phyloP scores from a whole-genome alignment of 2,329 filamentous ascomycete genomes.

The Metarhizium humberi region DNA sequence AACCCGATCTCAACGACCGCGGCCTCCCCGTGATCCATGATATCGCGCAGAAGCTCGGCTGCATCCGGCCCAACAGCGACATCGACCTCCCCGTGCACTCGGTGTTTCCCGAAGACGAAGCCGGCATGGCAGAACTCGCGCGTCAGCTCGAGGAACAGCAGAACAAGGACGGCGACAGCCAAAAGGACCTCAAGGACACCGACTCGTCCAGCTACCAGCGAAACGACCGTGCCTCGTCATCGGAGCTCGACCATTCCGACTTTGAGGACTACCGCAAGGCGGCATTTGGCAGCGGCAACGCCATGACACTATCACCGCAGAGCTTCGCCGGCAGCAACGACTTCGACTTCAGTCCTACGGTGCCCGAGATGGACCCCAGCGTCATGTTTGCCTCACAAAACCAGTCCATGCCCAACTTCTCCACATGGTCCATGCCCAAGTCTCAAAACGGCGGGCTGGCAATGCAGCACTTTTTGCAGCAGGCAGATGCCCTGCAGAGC shows the following conservation, averaged over 20 bases:
- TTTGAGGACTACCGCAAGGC: conserved; percentile 45
- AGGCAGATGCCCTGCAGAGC: conserved; percentile 27
- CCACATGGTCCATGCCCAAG: conserved; percentile 21
- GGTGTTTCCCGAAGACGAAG: conserved; percentile 53
- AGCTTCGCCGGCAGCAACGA: conserved; percentile 34
- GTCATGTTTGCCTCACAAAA: conserved; percentile 26
- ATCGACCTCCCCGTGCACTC: conserved; percentile 48
- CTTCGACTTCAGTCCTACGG: conserved; percentile 26
- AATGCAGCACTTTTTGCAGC: conserved; percentile 31
- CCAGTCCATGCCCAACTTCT: conserved; percentile 23
- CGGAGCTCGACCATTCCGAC: conserved; percentile 46
- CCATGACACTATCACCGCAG: conserved; percentile 41
- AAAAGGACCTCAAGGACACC: conserved; percentile 11
- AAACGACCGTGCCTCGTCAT: conserved; percentile 39
- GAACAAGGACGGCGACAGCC: conserved; percentile 29
- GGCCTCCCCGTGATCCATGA: conserved; percentile 56
- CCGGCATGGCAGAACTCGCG: conserved; percentile 46
- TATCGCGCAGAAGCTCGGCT: conserved; percentile 54
- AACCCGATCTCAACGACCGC: conserved; percentile 53
- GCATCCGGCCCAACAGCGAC: conserved; percentile 53
- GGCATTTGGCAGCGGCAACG: conserved; percentile 30
- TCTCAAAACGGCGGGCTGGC: conserved; percentile 16
- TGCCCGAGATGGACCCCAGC: conserved; percentile 22
- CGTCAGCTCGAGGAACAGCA: conserved; percentile 42
- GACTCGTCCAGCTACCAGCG: conserved; percentile 12